phyloP scores from a whole-genome alignment of 805 yeast genomes.

The Schizosaccharomyces osmophilus region DNA sequence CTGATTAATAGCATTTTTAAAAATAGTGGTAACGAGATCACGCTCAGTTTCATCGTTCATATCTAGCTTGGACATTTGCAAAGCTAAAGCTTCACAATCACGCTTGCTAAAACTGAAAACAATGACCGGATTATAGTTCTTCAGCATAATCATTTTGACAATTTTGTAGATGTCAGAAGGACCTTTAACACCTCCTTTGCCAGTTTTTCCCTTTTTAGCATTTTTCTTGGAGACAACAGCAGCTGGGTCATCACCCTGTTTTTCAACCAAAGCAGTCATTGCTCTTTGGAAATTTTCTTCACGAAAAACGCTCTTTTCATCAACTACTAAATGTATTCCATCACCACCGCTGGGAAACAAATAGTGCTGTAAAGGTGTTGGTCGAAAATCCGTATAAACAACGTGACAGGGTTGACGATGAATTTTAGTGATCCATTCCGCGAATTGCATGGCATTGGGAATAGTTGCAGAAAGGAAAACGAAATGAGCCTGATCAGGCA shows the following conservation, averaged over 20 bases:
- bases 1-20: slow-evolving; percentile 66
- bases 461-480: slow-evolving; percentile 89
- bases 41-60: slow-evolving; percentile 87
- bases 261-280: slow-evolving; percentile 74
- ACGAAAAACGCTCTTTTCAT: slow-evolving; percentile 83
- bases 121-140: slow-evolving; percentile 90
- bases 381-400: slow-evolving; percentile 95
- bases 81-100: slow-evolving; percentile 83
- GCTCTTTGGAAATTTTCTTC: slow-evolving; percentile 97
- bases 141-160: slow-evolving; percentile 92
- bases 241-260: slow-evolving; percentile 62
- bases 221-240: slow-evolving; percentile 22
- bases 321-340: slow-evolving; percentile 92
- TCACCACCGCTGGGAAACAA: slow-evolving; percentile 96
- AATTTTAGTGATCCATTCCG: slow-evolving; percentile 91
- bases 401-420: slow-evolving; percentile 95
- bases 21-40: slow-evolving; percentile 69
- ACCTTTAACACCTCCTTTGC: slow-evolving; percentile 45
- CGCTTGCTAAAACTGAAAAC: slow-evolving; percentile 94
- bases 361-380: slow-evolving; percentile 94
- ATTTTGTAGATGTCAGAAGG: slow-evolving; percentile 55
- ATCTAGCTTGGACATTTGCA: slow-evolving; percentile 86
- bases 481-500: slow-evolving; percentile 89
- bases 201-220: slow-evolving; percentile 58
- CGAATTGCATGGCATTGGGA: slow-evolving; percentile 95